Evolutionary conservation across 805 yeast genomes (phyloP), one percentile per base, ranked within the genome.

Genomic region (Yamadazyma takamatsuzukensis): DNA sequence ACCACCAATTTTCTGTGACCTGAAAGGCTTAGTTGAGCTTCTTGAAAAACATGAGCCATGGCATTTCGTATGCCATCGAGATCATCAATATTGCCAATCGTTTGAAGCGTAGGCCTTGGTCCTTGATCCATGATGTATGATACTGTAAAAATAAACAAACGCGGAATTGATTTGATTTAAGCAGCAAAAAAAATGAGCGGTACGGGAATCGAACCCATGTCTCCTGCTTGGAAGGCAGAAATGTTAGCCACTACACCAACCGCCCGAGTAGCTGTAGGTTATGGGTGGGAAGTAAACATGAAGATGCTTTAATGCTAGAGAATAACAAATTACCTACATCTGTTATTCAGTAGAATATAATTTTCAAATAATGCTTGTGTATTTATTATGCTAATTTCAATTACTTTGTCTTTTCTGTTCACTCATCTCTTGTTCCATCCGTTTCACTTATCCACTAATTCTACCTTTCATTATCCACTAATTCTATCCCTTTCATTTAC

Each of bases 201-300:
- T 78, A 78, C 82, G 87, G 83, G 90, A 82, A 79, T 82, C 88
- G 90, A 82, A 82, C 90, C 88, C 89, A 75, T 80, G 86, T 77
- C 89, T 69, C 81, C 77, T 78, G 87, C 89, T 83, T 82, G 89
- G 89, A 83, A 82, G 88, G 88, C 87, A 78, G 76, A 78, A 69
- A 81, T 82, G 85, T 78, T 82, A 79, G 78, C 90, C 89, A 78
- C 85, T 82, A 81, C 86, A 82, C 90, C 78, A 82, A 80, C 80
- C 82, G 76, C 82, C 86, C 87, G 3, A n/a, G n/a, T n/a, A n/a
- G n/a, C n/a, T 19, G 27, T 24, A 10, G 25, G 31, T 28, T 19
- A 12, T 9, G 5, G 15, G 15, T 17, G 22, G 16, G 15, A 19
- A 12, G 18, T 27, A 22, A 15, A 15, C 12, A 24, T n/a, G n/a